phyloP scores from a whole-genome alignment of 768 basidiomycete genomes.

The Neoboletus magnificus region DNA sequence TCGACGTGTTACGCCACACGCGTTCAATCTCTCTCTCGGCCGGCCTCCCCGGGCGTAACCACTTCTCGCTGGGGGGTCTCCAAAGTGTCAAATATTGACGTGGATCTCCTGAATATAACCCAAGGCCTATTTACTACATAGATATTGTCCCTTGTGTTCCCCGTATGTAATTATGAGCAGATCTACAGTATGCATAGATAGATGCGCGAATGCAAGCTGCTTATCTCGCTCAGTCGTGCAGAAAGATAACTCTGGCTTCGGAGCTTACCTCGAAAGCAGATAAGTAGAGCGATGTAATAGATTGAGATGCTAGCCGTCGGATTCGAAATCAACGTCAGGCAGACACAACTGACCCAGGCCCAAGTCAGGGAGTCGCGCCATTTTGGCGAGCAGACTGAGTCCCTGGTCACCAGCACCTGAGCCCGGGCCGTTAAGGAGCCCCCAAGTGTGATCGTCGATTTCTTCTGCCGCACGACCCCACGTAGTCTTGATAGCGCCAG shows the following conservation, averaged over 20 bases:
- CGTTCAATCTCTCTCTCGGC: conserved; percentile 9
- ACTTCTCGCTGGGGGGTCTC: conserved; percentile 16
- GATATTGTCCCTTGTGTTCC: conserved; percentile 7
- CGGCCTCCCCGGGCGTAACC: conserved; percentile 15
- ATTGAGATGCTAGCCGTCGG: conserved; percentile 10
- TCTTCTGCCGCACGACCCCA: conserved; percentile 72
- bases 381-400: conserved; percentile 65
- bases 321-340: conserved; percentile 29
- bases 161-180: conserved; percentile 14
- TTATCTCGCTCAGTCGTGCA: neutral
- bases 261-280: conserved; percentile 8
- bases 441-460: conserved; percentile 66
- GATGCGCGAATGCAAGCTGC: conserved; percentile 11
- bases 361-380: conserved; percentile 73
- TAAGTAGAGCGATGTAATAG: neutral
- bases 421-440: conserved; percentile 46
- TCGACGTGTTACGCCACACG: conserved; percentile 9
- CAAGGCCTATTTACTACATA: neutral
- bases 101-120: neutral
- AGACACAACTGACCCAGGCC: conserved; percentile 61
- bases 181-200: conserved; percentile 17
- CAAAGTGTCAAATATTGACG: neutral
- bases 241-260: neutral
- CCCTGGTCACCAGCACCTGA: conserved; percentile 36
- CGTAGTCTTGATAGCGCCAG: conserved; percentile 56